Evolutionary conservation across 1,284 basidiomycete genomes (phyloP).

Genomic region (Ceratobasidium sp.): DNA sequence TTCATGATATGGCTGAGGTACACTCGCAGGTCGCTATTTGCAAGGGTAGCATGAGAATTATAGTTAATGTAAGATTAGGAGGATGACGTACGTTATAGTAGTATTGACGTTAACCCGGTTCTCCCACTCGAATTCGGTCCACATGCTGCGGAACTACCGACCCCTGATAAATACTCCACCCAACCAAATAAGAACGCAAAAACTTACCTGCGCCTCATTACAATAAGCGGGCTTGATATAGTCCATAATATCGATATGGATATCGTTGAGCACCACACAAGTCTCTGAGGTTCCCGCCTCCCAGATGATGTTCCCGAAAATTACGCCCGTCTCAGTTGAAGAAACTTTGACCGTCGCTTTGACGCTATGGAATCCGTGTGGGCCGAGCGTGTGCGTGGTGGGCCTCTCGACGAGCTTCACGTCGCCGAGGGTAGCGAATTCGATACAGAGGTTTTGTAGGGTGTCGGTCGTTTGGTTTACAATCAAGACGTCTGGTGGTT

Average conservation of each 20-base stretch:
- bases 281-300: slow-evolving; percentile 85
- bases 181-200: not conserved
- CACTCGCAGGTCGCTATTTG: slow-evolving; percentile 76
- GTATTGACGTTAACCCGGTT: slow-evolving; percentile 95
- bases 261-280: slow-evolving; percentile 95
- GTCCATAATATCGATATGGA: slow-evolving; percentile 99
- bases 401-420: slow-evolving; percentile 98
- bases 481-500: slow-evolving; percentile 83
- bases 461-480: slow-evolving; percentile 98
- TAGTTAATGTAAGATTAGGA: slow-evolving; percentile 28
- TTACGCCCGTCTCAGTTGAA: slow-evolving; percentile 97
- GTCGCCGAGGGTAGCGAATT: slow-evolving; percentile 98
- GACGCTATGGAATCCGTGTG: slow-evolving; percentile 98
- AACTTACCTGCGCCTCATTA: slow-evolving; percentile 89
- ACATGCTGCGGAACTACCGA: slow-evolving; percentile 91
- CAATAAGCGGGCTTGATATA: slow-evolving; percentile 99
- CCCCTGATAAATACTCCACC: slow-evolving; percentile 25
- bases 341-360: slow-evolving; percentile 99
- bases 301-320: slow-evolving; percentile 98
- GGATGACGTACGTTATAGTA: slow-evolving; percentile 72
- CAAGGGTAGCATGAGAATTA: slow-evolving; percentile 15
- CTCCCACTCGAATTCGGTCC: slow-evolving; percentile 99
- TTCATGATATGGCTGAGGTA: slow-evolving; percentile 94
- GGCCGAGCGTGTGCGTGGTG: slow-evolving; percentile 91
- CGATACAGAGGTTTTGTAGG: slow-evolving; percentile 95